Percentiles rank a stretch among this genome's conserved stretches.
These are phyloP conservation scores for Salix dunnii DNA, from an alignment of 345 rosid genomes.

Conservation along the genomic window DNA sequence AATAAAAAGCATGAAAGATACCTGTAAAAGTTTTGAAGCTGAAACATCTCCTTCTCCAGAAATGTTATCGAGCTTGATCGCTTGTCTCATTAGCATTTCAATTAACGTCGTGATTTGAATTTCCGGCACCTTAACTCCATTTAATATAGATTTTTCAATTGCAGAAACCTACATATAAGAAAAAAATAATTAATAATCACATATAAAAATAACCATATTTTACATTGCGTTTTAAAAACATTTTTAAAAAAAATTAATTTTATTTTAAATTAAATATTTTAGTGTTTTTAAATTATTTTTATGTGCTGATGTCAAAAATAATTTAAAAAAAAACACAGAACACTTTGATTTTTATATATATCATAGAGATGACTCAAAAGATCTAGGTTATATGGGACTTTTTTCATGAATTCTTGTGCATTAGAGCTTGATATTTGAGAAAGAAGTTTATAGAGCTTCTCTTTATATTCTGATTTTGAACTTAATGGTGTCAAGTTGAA, in stretches of 20 bases:
- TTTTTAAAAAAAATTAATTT: too few species aligned
- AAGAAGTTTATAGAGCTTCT: too few species aligned
- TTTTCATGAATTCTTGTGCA: not conserved
- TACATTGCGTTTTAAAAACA: too few species aligned
- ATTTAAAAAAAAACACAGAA: too few species aligned
- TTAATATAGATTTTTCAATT: constrained; percentile 40
- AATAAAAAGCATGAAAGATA: not conserved
- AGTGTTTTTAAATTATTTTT: too few species aligned
- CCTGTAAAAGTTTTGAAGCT: constrained; percentile 42
- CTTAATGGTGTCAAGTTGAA: not conserved
- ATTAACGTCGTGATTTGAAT: constrained; percentile 51
- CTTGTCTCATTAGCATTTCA: constrained; percentile 64
- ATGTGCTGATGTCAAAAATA: too few species aligned
- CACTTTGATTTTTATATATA: too few species aligned
- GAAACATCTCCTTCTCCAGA: constrained; percentile 41
- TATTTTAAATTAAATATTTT: too few species aligned
- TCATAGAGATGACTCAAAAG: too few species aligned
- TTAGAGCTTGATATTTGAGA: not conserved
- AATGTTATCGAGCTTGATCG: constrained; percentile 46
- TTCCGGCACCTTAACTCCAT: constrained; percentile 43
- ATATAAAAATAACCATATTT: too few species aligned
- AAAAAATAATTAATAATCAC: too few species aligned
- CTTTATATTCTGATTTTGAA: too few species aligned
- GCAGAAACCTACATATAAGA: constrained; percentile 28
- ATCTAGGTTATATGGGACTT: not conserved